phyloP scores from a whole-genome alignment of 139 green algal species.

The Chlamydomonas urium region DNA sequence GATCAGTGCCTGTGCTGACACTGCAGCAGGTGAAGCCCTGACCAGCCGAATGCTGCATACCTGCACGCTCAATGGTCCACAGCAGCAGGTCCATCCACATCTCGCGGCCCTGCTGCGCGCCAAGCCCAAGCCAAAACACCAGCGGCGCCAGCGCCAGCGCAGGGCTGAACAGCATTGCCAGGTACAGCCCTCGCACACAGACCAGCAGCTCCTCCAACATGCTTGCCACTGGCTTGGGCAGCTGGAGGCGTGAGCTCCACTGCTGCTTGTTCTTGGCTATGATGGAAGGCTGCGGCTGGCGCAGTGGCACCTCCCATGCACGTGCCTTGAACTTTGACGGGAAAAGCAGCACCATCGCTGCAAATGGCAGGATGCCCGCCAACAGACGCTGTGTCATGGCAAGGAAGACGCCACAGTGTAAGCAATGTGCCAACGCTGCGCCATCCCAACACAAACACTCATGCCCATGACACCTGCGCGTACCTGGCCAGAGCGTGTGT shows the following conservation, averaged over 20 bases:
- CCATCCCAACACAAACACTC: no score
- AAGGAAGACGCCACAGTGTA: no score
- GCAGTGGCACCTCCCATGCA: not conserved
- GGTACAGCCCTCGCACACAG: conserved; percentile 43
- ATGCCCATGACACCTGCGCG: not conserved
- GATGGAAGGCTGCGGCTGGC: not conserved
- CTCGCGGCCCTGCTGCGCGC: conserved; percentile 14
- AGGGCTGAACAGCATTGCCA: conserved; percentile 65
- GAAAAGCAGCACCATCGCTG: not conserved
- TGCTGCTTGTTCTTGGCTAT: not conserved
- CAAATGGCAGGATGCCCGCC: not conserved
- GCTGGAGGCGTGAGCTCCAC: not conserved
- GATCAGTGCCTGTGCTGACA: no score
- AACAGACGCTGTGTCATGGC: conserved; percentile 4
- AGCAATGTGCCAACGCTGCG: no score
- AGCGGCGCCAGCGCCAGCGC: conserved; percentile 41
- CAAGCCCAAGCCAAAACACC: conserved; percentile 35
- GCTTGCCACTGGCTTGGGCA: not conserved
- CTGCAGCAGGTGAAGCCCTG: no score
- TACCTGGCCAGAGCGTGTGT: conserved; percentile 12
- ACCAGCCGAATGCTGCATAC: no score
- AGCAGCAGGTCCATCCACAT: conserved; percentile 68
- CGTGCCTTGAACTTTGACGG: not conserved
- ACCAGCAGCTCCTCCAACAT: conserved; percentile 42
- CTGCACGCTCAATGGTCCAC: conserved; percentile 72